These are phyloP conservation scores for Pneumocystis sp. DNA, from an alignment of 1,139 yeast species.

Conservation along the genomic window DNA sequence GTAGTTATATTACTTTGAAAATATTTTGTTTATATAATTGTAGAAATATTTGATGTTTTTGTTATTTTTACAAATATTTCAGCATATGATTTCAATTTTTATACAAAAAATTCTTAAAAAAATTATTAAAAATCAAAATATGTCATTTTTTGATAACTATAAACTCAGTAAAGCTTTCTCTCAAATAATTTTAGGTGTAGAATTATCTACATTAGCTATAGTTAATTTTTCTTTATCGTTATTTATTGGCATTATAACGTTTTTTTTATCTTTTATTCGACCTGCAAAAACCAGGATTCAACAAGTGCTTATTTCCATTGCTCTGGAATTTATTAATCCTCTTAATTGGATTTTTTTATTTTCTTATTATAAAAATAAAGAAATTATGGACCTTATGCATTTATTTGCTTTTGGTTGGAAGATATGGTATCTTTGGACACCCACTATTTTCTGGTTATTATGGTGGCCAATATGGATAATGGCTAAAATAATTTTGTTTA, in stretches of 20 bases:
- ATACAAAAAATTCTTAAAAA: slow-evolving; percentile 8
- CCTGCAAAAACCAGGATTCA: slow-evolving; percentile 24
- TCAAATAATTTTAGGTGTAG: slow-evolving; percentile 34
- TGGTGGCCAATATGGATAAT: slow-evolving; percentile 78
- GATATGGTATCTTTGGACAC: slow-evolving; percentile 71
- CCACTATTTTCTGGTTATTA: slow-evolving; percentile 57
- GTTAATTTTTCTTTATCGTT: slow-evolving; percentile 75
- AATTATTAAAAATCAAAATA: slow-evolving; percentile 9
- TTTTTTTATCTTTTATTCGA: slow-evolving; percentile 57
- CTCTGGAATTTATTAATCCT: slow-evolving; percentile 40
- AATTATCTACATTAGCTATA: slow-evolving; percentile 60
- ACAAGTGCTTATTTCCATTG: slow-evolving; percentile 19
- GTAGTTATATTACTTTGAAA: slow-evolving; percentile 1
- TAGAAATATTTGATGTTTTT: slow-evolving; percentile 4
- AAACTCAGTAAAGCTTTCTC: slow-evolving; percentile 6
- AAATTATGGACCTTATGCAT: slow-evolving; percentile 30
- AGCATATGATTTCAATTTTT: slow-evolving; percentile 11
- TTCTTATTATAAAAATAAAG: slow-evolving; percentile 27
- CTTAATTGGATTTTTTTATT: slow-evolving; percentile 28
- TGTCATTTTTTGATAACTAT: slow-evolving; percentile 7
- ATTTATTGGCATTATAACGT: slow-evolving; percentile 46
- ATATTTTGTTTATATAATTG: slow-evolving; percentile 2
- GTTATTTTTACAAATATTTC: slow-evolving; percentile 16
- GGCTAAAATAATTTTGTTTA: slow-evolving; percentile 27
- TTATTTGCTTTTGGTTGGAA: slow-evolving; percentile 51